A percentile compares a stretch with the other conserved stretches of the same genome.
Conservation (phyloP, 148 eudicot species). For the Vaccinium macrocarpon region DNA sequence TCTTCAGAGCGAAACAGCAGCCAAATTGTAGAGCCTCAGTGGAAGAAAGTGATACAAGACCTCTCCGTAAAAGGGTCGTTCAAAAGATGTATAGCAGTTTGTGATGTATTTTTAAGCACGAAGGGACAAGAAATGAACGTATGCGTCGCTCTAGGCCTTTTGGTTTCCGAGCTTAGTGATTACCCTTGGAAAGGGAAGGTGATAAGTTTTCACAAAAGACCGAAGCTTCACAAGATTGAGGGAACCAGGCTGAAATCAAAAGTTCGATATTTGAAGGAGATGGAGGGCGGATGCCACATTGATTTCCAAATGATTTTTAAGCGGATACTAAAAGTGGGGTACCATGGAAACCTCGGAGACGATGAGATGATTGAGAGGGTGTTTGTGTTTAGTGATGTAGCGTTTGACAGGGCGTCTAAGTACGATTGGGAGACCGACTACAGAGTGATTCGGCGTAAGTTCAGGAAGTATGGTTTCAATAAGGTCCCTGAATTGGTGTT, state of each 20-base stretch:
- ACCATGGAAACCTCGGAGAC: background rate
- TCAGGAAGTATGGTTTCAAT: background rate
- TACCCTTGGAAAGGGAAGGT: constrained; percentile 5
- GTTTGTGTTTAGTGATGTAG: background rate
- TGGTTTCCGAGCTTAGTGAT: constrained; percentile 3
- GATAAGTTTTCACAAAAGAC: background rate
- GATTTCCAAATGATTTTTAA: constrained; percentile 3
- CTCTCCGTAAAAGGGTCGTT: background rate
- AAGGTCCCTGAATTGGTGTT: constrained; percentile 4
- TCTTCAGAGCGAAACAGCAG: background rate
- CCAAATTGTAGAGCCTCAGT: background rate
- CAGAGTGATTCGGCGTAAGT: background rate
- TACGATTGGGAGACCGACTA: background rate
- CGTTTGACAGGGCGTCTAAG: background rate
- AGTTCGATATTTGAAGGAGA: background rate
- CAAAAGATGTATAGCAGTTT: background rate
- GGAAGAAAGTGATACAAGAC: background rate
- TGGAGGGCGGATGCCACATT: background rate
- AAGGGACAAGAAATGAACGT: background rate
- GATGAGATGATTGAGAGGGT: background rate
- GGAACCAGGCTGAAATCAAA: background rate
- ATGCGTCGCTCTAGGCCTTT: background rate
- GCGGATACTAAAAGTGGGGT: background rate
- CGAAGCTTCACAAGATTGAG: background rate
- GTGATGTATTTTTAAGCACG: background rate